Base-by-base conservation (phyloP, 352 stramenopile species). In the Phytophthora fragariae region DNA sequence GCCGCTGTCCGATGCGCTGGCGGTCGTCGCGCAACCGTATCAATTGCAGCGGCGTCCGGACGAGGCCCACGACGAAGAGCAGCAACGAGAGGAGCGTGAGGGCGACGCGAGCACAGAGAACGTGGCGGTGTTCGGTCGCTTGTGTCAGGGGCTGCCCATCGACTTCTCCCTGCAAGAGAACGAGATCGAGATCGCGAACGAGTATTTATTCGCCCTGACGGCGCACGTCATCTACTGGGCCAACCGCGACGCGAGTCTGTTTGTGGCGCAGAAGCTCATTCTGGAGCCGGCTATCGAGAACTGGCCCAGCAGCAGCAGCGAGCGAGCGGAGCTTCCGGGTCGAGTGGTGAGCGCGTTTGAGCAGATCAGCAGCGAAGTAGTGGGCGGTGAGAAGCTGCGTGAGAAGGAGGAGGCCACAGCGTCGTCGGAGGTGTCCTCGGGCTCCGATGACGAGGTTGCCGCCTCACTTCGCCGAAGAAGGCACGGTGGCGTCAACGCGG, bases 131-230 rank as follows among this genome's bases (percentile, higher is more conserved):
- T 95, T 90, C 59, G 86, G 86, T 3, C 73, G 72, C 15, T 60
- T 94, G 46, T 95, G 85, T 15, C 83, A 95, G 64, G 88, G 88
- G 4, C 68, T 82, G 2, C 88, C 88, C 4, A 92, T 95, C 63
- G 88, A 95, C 62, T 98, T 96, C 71, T 96, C 93, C 75, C 85
- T 98, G 1, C 94, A 98, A 72, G 94, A 98, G 71, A 97, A 96
- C 69, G 94, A 98, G 75, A 97, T 98, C 54, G 94, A 98, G 79
- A 97, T 91, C 66, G 91, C 94, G 10, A 98, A 98, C 76, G 92
- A 98, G 76, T 98, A 98, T 73, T 80, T 98, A 47, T 97, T 97
- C 35, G 94, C 94, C 37, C 79, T 98, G 57, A 96, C 89, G 31
- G 92, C 94, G 33, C 94, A 98, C 78, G 92, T 95, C 57, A 97